Base-by-base conservation (phyloP, 345 rosid genomes). In the Syzygium grande region DNA sequence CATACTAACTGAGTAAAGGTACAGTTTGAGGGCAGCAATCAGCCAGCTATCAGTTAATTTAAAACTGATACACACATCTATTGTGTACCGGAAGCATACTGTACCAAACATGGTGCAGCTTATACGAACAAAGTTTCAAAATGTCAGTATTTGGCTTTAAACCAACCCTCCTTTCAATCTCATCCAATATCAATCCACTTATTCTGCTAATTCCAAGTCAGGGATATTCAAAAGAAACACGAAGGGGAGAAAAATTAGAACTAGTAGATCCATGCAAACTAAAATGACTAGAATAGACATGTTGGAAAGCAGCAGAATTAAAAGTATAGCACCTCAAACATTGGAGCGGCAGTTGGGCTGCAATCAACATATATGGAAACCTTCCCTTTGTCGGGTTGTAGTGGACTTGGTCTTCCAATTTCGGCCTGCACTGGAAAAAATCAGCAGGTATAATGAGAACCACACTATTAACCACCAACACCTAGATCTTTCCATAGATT, bases 341-440 rank as follows among this genome's bases (percentile, higher is more conserved):
- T 91, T 49, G 99, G 99, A 87, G 95, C 97, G 8, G 97, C 98
- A 14, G 96, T 94, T 38, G 99, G 94, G 92, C 99, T 95, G 90
- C 98, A 96, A 92, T 96, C 97, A 90, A 98, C 91, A 83, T 92
- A 92, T 88, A 96, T 90, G 61, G 96, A 79, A 88, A 98, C 96
- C 87, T 96, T 98, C 86, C 98, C 98, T 91, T 96, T 96, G 89
- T 98, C 96, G 0, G 99, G 99, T 63, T 94, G 97, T 87, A 94
- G 84, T 3, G 93, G 85, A 90, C 92, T 94, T 29, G 98, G 99
- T 93, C 89, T 96, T 89, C 99, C 99, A 91, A 98, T 96, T 88
- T 98, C 99, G 56, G 98, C 99, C 99, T 97, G 90, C 91, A 90
- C n/a, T 89, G 38, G 84, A 85, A 90, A 65, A 34, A 6, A 73